Conservation (phyloP, 2,329 filamentous ascomycete species). For the Xylariaceae sp. region DNA sequence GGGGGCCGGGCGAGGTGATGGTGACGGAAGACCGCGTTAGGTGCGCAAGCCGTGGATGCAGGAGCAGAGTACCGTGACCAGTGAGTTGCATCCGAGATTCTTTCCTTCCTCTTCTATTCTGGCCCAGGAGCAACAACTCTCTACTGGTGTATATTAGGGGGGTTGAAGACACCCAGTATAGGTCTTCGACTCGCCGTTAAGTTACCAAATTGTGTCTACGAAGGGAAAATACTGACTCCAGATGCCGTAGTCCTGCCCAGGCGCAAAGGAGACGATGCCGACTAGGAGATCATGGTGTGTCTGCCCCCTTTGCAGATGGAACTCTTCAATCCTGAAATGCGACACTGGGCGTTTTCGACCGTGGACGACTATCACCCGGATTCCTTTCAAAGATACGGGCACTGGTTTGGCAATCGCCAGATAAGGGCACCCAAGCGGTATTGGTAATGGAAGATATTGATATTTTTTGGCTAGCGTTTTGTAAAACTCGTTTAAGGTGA, state of each 20-base stretch:
- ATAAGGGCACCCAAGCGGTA: background rate
- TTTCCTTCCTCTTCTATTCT: background rate
- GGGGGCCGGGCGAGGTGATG: constrained; percentile 3
- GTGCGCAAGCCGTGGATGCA: constrained; percentile 17
- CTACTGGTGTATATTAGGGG: too few relatives aligned
- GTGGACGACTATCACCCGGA: background rate
- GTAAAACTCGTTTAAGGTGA: background rate
- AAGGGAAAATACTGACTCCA: background rate
- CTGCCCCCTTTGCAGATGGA: background rate
- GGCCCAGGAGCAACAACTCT: too few relatives aligned
- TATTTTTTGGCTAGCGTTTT: background rate
- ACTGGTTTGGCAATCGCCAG: background rate
- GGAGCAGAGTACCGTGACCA: constrained; percentile 3
- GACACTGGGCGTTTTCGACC: constrained; percentile 1
- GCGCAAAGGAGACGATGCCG: background rate
- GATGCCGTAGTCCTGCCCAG: constrained; percentile 8
- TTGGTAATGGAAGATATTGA: background rate
- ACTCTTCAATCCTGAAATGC: background rate
- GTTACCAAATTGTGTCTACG: background rate
- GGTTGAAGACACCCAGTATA: background rate
- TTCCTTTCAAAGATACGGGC: background rate
- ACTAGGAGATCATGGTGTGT: constrained; percentile 18
- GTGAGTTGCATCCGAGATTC: background rate
- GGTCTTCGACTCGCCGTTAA: background rate
- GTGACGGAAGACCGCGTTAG: constrained; percentile 9